Evolutionary conservation across 2,329 filamentous ascomycete species (phyloP).

Genomic region (Dothideomycetes sp.): DNA sequence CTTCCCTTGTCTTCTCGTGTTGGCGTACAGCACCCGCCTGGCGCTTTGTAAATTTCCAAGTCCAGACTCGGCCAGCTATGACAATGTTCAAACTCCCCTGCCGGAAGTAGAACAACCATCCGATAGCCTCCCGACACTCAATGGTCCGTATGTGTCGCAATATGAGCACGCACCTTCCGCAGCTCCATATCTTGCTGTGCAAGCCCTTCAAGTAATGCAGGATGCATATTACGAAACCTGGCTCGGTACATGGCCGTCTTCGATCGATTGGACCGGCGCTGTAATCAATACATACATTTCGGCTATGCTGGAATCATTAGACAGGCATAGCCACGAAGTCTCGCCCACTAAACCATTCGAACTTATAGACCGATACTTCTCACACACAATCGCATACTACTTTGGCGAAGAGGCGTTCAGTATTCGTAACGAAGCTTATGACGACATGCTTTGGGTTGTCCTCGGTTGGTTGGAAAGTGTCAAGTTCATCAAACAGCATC

Average conservation of each 20-base stretch:
- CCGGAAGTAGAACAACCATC: too few species aligned
- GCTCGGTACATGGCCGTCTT: slow-evolving; percentile 69
- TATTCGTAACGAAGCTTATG: slow-evolving; percentile 69
- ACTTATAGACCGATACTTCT: slow-evolving; percentile 64
- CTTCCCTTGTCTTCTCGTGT: too few species aligned
- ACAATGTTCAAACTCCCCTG: too few species aligned
- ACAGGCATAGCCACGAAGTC: not conserved
- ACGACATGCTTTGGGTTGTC: slow-evolving; percentile 94
- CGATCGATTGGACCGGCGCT: slow-evolving; percentile 90
- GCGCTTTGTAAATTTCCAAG: too few species aligned
- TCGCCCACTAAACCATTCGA: not conserved
- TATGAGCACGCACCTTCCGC: too few species aligned
- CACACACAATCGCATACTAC: slow-evolving; percentile 66
- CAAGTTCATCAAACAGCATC: slow-evolving; percentile 62
- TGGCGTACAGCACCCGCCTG: too few species aligned
- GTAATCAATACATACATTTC: slow-evolving; percentile 73
- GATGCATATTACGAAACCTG: slow-evolving; percentile 63
- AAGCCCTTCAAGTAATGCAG: slow-evolving; percentile 66
- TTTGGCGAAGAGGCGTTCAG: slow-evolving; percentile 74
- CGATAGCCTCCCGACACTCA: too few species aligned
- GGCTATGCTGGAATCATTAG: slow-evolving; percentile 2
- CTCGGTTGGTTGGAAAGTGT: slow-evolving; percentile 79
- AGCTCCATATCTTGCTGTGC: not conserved
- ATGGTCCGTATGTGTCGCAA: too few species aligned
- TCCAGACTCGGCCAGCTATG: too few species aligned